These are phyloP conservation scores for Aspergillus sp. DNA, from an alignment of 2,329 filamentous ascomycete species.

Conservation along the genomic window DNA sequence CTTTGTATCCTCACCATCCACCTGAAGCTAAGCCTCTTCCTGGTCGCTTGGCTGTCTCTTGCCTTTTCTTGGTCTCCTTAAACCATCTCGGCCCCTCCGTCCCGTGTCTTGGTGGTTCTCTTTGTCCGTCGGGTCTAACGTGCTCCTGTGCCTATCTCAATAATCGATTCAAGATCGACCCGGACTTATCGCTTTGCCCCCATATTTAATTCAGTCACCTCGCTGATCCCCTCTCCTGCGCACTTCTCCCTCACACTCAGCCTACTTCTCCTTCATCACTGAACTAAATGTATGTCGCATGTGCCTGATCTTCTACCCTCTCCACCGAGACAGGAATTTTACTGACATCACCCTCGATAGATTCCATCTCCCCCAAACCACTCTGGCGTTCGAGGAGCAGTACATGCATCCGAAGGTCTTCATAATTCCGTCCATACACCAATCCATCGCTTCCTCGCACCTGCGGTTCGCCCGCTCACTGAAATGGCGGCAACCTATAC, in stretches of 20 bases:
- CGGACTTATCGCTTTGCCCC: too few species aligned
- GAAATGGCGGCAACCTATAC: constrained; percentile 37
- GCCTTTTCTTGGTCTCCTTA: constrained; percentile 2
- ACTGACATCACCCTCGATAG: neutral
- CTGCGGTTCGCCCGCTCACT: constrained; percentile 35
- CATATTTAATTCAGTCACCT: too few species aligned
- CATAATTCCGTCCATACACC: constrained; percentile 19
- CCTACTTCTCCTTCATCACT: too few species aligned
- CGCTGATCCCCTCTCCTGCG: too few species aligned
- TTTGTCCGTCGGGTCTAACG: neutral
- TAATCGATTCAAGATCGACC: too few species aligned
- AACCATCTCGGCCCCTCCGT: constrained; percentile 1
- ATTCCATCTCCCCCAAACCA: neutral
- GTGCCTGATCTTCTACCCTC: too few species aligned
- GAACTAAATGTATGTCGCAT: too few species aligned
- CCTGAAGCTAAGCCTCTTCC: neutral
- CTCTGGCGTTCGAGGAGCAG: constrained; percentile 10
- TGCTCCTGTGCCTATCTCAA: too few species aligned
- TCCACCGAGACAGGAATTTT: too few species aligned
- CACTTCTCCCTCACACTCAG: too few species aligned
- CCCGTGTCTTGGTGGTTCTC: constrained; percentile 5
- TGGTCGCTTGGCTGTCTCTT: constrained; percentile 11
- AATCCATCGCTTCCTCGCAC: constrained; percentile 30
- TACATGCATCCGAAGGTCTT: constrained; percentile 36
- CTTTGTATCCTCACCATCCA: too few species aligned